Percentiles rank a stretch among this genome's conserved stretches.
Conservation (phyloP, 2,329 filamentous ascomycete genomes). For the Samsoniella hepiali region DNA sequence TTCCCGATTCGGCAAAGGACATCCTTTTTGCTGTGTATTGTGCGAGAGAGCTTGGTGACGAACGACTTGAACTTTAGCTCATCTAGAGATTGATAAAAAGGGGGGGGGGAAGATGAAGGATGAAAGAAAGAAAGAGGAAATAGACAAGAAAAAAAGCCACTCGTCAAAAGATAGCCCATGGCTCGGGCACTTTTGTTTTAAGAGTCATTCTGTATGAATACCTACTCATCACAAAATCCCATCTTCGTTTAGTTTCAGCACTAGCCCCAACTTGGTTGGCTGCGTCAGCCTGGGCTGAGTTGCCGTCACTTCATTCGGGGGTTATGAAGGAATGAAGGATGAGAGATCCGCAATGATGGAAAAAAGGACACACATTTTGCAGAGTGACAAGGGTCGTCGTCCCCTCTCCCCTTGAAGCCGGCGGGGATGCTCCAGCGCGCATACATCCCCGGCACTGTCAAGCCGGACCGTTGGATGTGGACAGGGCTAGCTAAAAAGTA, state of each 20-base stretch:
- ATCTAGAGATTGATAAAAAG: too few species aligned
- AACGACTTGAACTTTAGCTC: too few species aligned
- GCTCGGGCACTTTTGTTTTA: too few species aligned
- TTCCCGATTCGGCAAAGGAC: conserved; percentile 11
- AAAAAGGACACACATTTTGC: neutral
- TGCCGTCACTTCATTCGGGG: neutral
- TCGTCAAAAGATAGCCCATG: too few species aligned
- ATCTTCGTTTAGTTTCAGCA: neutral
- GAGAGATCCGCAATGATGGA: neutral
- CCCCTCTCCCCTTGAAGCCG: neutral
- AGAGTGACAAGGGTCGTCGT: neutral
- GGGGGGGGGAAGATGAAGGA: too few species aligned
- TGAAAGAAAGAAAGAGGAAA: neutral
- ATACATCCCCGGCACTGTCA: neutral
- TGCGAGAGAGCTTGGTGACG: neutral
- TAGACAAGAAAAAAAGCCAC: neutral
- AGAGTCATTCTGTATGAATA: too few species aligned
- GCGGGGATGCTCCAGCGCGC: neutral
- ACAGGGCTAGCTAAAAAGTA: neutral
- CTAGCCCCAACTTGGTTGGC: neutral
- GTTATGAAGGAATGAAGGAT: neutral
- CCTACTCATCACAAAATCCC: neutral
- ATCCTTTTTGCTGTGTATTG: neutral
- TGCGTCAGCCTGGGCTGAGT: neutral
- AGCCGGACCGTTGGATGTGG: neutral